phyloP scores from a whole-genome alignment of 768 basidiomycete species.

The Mycena leptocephala region DNA sequence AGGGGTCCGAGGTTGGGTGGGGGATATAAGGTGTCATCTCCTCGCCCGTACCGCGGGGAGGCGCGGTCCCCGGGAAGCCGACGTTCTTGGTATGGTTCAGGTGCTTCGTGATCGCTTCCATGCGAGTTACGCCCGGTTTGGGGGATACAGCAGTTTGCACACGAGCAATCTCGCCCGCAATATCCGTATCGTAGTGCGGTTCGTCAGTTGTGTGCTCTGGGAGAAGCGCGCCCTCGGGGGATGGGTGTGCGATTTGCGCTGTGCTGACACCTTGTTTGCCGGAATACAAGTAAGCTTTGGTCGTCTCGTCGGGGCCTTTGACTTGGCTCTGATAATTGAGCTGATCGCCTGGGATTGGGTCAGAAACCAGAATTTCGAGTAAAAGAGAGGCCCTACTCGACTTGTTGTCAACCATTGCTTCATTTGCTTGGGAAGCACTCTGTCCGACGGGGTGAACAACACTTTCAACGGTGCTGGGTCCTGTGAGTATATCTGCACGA shows the following conservation, averaged over 20 bases:
- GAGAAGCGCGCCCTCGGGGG: constrained; percentile 27
- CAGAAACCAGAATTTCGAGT: too few relatives aligned
- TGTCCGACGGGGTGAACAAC: constrained; percentile 29
- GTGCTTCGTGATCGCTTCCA: constrained; percentile 57
- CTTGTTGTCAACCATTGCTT: constrained; percentile 22
- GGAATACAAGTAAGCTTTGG: constrained; percentile 40
- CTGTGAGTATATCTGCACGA: constrained; percentile 23
- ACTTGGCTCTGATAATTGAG: constrained; percentile 27
- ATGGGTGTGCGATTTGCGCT: constrained; percentile 41
- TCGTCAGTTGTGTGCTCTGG: constrained; percentile 39
- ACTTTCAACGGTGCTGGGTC: constrained; percentile 32
- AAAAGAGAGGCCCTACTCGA: constrained; percentile 7
- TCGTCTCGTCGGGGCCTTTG: constrained; percentile 36
- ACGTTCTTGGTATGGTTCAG: constrained; percentile 57
- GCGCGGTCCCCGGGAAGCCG: constrained; percentile 48
- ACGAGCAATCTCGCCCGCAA: constrained; percentile 41
- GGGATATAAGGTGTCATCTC: constrained; percentile 77
- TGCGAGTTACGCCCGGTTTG: constrained; percentile 32
- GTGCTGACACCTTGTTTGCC: constrained; percentile 34
- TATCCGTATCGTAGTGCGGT: constrained; percentile 43
- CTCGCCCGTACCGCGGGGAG: constrained; percentile 49
- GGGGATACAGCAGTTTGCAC: constrained; percentile 41
- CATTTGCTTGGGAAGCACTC: constrained; percentile 32
- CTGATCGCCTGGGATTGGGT: constrained; percentile 11
- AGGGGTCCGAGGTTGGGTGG: constrained; percentile 69